Evolutionary conservation across 192 early-diverging fungal genomes (phyloP).

Genomic region (Ambispora gerdemannii): DNA sequence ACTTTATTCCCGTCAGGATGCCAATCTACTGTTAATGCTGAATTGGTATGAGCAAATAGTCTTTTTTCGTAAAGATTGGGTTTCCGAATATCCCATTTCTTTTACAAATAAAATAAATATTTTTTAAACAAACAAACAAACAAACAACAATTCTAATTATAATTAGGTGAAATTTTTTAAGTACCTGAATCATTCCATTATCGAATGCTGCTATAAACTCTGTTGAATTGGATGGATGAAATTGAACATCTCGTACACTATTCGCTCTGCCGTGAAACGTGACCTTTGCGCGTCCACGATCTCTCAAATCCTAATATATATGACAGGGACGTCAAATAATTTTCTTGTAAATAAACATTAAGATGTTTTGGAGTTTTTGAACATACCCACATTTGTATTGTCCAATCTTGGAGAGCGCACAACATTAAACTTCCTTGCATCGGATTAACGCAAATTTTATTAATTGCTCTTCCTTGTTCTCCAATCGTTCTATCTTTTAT

Average conservation of each 20-base stretch:
- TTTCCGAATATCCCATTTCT: conserved; percentile 80
- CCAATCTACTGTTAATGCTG: conserved; percentile 72
- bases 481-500: conserved; percentile 56
- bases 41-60: conserved; percentile 69
- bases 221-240: conserved; percentile 54
- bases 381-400: conserved; percentile 73
- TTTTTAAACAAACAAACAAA: background rate
- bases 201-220: conserved; percentile 83
- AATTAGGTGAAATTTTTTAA: background rate
- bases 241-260: conserved; percentile 75
- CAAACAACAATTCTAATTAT: no score
- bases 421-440: conserved; percentile 61
- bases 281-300: conserved; percentile 42
- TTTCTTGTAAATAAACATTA: background rate
- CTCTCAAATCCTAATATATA: conserved; percentile 57
- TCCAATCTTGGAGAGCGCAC: conserved; percentile 75
- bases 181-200: conserved; percentile 71
- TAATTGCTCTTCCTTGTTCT: conserved; percentile 71
- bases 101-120: no score
- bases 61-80: conserved; percentile 57
- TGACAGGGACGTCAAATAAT: background rate
- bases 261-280: conserved; percentile 75
- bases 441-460: conserved; percentile 76
- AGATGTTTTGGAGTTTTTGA: background rate
- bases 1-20: conserved; percentile 63